Base-by-base conservation (phyloP, 2,329 filamentous ascomycete genomes). In the Ilyonectria sp. region DNA sequence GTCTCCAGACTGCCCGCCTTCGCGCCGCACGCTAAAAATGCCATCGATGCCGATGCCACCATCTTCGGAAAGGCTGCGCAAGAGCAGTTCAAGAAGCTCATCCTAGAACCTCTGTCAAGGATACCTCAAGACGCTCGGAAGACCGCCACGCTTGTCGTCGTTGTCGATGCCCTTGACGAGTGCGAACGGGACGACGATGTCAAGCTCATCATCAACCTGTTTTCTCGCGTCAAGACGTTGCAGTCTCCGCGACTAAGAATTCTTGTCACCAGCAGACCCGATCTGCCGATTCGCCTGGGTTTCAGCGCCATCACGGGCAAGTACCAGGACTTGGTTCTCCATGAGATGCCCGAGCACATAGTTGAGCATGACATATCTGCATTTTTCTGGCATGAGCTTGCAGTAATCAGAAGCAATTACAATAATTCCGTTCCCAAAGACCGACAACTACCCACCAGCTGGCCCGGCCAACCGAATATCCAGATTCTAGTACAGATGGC, bases 301-400 rank as follows among this genome's bases (percentile, higher is more conserved):
- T 84, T 85, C 56, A 61, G 62, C 0, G 13, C 71, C 17, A 74
- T 81, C n/a, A 37, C 67, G 4, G n/a, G 23, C 19, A 29, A 26
- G 10, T 67, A 68, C 19, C 49, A 68, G 26, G 19, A 71, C 52
- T 1, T 77, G 79, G 66, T 76, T 8, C 78, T 86, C 4, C 80
- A 85, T 23, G 69, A 82, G 8, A 77, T 83, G 31, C 63, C 75
- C 0, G 17, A 69, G n/a, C 19, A 57, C 0, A 53, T 77, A 0
- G 74, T 85, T 4, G 63, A 79, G 57, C 69, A 76, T 1, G 84
- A 86, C 46, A 81, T 86, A 11, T 47, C 37, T 1, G 19, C 71
- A 8, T 84, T 78, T 43, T 63, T 55, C 85, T 2, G 57, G 3
- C 23, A 77, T 19, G 67, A 80, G 33, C 70, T 85, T 6, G 54